Evolutionary conservation across 2,329 filamentous ascomycete genomes (phyloP), one percentile per base, ranked within the genome.

Genomic region (Aspergillus aculeatus): DNA sequence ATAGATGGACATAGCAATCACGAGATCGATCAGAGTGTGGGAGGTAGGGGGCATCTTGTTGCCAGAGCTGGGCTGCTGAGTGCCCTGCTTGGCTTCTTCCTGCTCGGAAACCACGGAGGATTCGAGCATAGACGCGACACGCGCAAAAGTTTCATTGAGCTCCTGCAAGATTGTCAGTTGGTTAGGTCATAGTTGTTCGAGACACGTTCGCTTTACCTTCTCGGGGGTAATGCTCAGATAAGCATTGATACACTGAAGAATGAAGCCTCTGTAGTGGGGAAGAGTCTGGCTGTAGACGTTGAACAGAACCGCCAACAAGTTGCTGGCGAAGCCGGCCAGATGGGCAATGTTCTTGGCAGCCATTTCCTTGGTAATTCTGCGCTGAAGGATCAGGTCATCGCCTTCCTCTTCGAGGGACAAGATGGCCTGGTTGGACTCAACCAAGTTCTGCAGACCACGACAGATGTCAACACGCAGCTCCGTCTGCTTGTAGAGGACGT

Each of bases 271-370:
- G 70, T 91, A 95, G 71, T 97, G 92, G 2, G 95, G 94, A 26
- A 99, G 83, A 0, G 95, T 99, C 75, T 97, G 91, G 64, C 91
- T 96, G 79, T 99, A 99, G 49, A 99, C 94, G 73, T 99, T 99
- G 83, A 99, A 98, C n/a, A 99, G 81, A 0, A 98, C 94, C 6
- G 95, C 93, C 47, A 99, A 85, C 77, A 99, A 85, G 69, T 98
- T 98, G 62, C 89, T 89, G 1, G 94, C 84, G 71, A 95, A 93
- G 1, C 81, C 80, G 16, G 91, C 87, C 12, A 99, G 82, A 73
- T 96, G 89, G n/a, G 86, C 80, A 44, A 98, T 79, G 71, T 97
- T 97, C 76, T 88, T 88, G 73, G 86, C 81, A 0, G 95, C 94
- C 44, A 87, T 82, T 4, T 82, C 84, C 72, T 89, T 92, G 4